These are phyloP conservation scores for Silene conica DNA, from an alignment of 148 eudicot species.

Conservation along the genomic window DNA sequence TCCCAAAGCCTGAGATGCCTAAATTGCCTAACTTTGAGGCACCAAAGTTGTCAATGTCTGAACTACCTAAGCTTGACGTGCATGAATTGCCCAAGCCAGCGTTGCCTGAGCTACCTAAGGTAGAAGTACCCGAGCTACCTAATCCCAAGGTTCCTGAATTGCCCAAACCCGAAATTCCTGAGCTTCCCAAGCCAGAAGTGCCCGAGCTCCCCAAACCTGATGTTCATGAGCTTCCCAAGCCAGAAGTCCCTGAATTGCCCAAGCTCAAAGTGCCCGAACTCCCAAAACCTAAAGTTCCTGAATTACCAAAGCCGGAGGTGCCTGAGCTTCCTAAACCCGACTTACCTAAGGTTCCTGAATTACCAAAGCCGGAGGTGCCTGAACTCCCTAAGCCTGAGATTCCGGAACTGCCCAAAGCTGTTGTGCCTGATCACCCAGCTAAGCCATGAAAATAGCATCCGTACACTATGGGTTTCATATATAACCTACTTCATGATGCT, in stretches of 20 bases:
- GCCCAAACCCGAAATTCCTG: neutral
- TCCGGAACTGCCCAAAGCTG: slow-evolving; percentile 16
- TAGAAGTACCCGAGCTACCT: neutral
- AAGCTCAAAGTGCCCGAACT: neutral
- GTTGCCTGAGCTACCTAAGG: neutral
- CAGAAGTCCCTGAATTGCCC: neutral
- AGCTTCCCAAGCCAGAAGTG: neutral
- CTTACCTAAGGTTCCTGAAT: neutral
- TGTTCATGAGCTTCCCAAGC: slow-evolving; percentile 10
- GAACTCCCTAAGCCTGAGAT: slow-evolving; percentile 19
- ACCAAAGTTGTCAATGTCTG: neutral
- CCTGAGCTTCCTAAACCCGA: neutral
- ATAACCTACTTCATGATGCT: too few species aligned
- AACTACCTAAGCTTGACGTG: slow-evolving; percentile 13
- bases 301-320: slow-evolving; percentile 3
- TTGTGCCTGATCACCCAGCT: slow-evolving; percentile 13
- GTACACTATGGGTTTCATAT: too few species aligned
- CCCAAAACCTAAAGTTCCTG: neutral
- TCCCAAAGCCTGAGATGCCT: slow-evolving; percentile 4
- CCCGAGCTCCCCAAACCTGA: neutral
- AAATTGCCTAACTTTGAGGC: slow-evolving; percentile 9
- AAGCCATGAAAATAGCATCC: slow-evolving; percentile 3
- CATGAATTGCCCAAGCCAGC: slow-evolving; percentile 16
- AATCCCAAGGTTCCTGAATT: slow-evolving; percentile 11
- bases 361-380: slow-evolving; percentile 11